Evolutionary conservation across 1,284 basidiomycete genomes (phyloP).

Genomic region (Rhodotorula sp.): DNA sequence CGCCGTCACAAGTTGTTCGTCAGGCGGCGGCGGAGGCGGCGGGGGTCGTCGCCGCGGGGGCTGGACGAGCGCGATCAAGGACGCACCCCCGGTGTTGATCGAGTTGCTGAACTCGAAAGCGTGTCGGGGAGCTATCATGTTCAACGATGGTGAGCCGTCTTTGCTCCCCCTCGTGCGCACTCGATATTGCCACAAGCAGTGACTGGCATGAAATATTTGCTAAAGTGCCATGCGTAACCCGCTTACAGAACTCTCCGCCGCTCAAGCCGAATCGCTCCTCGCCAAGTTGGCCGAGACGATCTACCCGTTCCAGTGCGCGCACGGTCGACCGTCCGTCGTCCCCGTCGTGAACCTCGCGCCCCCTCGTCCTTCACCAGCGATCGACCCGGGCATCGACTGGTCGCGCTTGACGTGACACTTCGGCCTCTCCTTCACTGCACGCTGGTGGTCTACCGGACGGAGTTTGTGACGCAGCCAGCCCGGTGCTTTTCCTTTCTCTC

Average conservation of each 20-base stretch:
- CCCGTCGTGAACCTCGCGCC: slow-evolving; percentile 48
- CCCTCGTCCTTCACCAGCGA: background rate
- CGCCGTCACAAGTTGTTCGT: no score
- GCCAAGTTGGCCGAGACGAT: slow-evolving; percentile 64
- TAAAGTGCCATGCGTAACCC: no score
- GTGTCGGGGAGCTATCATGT: slow-evolving; percentile 94
- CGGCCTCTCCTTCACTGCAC: no score
- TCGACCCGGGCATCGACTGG: slow-evolving; percentile 7
- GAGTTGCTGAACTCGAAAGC: slow-evolving; percentile 89
- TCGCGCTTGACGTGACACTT: background rate
- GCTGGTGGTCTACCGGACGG: no score
- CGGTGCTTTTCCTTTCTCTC: no score
- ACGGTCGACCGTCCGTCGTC: slow-evolving; percentile 61
- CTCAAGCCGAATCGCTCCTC: slow-evolving; percentile 71
- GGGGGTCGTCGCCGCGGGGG: slow-evolving; percentile 17
- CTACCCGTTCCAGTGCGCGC: slow-evolving; percentile 91
- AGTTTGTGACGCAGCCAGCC: no score
- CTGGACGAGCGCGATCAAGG: slow-evolving; percentile 71
- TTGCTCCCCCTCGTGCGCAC: no score
- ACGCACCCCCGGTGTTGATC: slow-evolving; percentile 73
- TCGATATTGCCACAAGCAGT: background rate
- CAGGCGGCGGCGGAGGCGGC: slow-evolving; percentile 27
- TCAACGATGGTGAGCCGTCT: slow-evolving; percentile 64
- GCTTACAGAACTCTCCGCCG: slow-evolving; percentile 55
- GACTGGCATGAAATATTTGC: no score